A percentile compares a stretch with the other conserved stretches of the same genome.
phyloP scores from a whole-genome alignment of 164 flowering plant species.

The Nymphaea thermarum region DNA sequence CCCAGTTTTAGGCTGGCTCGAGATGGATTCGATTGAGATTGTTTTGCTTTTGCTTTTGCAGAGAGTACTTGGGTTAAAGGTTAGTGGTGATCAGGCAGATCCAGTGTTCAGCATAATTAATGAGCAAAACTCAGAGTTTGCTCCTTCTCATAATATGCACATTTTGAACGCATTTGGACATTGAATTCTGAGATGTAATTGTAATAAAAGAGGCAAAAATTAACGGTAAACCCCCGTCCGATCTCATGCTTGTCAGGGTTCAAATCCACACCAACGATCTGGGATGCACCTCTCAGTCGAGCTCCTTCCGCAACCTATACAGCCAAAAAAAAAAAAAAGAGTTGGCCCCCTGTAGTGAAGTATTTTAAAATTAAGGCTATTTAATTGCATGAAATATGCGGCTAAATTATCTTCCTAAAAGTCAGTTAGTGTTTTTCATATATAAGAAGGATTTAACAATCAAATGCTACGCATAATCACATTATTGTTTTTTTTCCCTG shows the following conservation, averaged over 20 bases:
- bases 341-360: neutral
- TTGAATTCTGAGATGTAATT: neutral
- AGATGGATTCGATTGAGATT: no score
- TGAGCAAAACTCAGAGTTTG: neutral
- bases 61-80: no score
- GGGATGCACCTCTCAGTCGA: constrained; percentile 44
- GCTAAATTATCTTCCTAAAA: neutral
- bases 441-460: no score
- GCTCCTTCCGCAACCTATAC: constrained; percentile 67
- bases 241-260: constrained; percentile 45
- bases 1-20: no score
- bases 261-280: constrained; percentile 56
- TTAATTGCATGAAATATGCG: neutral
- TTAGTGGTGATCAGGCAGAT: no score
- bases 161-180: neutral
- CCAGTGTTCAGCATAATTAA: neutral
- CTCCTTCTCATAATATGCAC: no score
- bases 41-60: no score
- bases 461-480: neutral
- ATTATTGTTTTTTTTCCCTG: no score
- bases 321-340: neutral
- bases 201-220: neutral
- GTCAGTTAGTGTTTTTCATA: neutral
- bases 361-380: neutral
- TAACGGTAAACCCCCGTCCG: constrained; percentile 15